Percentiles rank a stretch among this genome's conserved stretches.
Evolutionary conservation across 305 asterid species (phyloP).

Genomic region (Euphrasia arctica): DNA sequence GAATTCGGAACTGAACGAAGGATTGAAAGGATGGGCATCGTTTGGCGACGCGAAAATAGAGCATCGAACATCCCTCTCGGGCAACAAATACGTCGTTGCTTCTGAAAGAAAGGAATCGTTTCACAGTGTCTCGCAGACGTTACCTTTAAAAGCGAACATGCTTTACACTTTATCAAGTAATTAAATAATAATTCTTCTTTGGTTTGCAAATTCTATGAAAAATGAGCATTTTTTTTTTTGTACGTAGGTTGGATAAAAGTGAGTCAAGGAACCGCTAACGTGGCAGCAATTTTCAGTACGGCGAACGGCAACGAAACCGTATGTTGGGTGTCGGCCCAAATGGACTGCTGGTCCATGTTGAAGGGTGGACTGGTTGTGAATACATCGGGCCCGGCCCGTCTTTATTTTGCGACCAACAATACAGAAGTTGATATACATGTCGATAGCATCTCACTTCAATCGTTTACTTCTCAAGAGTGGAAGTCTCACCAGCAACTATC

Average conservation of each 20-base stretch:
- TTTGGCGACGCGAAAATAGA: slow-evolving; percentile 27
- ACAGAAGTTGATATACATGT: slow-evolving; percentile 41
- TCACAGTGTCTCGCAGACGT: slow-evolving; percentile 41
- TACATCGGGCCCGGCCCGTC: slow-evolving; percentile 33
- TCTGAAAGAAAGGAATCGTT: slow-evolving; percentile 28
- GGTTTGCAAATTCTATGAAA: neutral
- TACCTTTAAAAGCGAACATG: slow-evolving; percentile 33
- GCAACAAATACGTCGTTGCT: slow-evolving; percentile 39
- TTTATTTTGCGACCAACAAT: slow-evolving; percentile 44
- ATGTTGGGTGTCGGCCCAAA: slow-evolving; percentile 46
- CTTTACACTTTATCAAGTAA: slow-evolving; percentile 59
- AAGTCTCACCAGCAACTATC: slow-evolving; percentile 44
- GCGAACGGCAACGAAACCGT: slow-evolving; percentile 19
- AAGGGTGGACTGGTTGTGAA: slow-evolving; percentile 48
- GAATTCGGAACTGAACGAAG: slow-evolving; percentile 34
- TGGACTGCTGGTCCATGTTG: slow-evolving; percentile 61
- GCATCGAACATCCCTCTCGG: slow-evolving; percentile 22
- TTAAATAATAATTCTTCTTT: neutral
- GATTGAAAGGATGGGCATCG: slow-evolving; percentile 31
- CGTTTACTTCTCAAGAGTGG: slow-evolving; percentile 57
- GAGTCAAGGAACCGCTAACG: slow-evolving; percentile 36
- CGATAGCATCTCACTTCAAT: slow-evolving; percentile 56
- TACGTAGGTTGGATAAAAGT: slow-evolving; percentile 60
- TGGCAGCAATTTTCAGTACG: slow-evolving; percentile 48
- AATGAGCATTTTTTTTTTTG: too few species aligned